Evolutionary conservation across 2,329 filamentous ascomycete genomes (phyloP).

Genomic region (Fusarium setosum): DNA sequence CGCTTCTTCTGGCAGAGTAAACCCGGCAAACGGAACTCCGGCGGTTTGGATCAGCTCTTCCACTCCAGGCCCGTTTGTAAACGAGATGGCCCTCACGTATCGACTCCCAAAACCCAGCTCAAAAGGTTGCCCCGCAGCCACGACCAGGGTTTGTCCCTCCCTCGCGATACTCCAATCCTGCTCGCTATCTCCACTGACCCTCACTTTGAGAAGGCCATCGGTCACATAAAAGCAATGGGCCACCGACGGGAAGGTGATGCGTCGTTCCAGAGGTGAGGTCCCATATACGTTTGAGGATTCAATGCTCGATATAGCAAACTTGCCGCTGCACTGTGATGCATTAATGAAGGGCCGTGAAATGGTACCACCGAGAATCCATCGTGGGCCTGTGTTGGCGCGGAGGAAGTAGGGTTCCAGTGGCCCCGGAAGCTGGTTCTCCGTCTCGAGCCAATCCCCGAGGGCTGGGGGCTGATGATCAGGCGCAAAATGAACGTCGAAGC

Average conservation of each 20-base stretch:
- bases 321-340: slow-evolving; percentile 57
- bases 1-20: slow-evolving; percentile 52
- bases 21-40: slow-evolving; percentile 47
- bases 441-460: slow-evolving; percentile 54
- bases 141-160: slow-evolving; percentile 61
- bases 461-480: slow-evolving; percentile 59
- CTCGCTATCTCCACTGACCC: slow-evolving; percentile 43
- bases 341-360: slow-evolving; percentile 61
- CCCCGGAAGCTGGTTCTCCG: slow-evolving; percentile 54
- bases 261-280: slow-evolving; percentile 48
- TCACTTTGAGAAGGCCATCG: slow-evolving; percentile 58
- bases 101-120: slow-evolving; percentile 56
- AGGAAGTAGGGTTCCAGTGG: slow-evolving; percentile 60
- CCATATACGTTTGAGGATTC: slow-evolving; percentile 56
- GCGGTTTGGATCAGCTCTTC: slow-evolving; percentile 56
- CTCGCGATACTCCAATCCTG: slow-evolving; percentile 27
- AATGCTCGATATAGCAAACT: slow-evolving; percentile 65
- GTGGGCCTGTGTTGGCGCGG: slow-evolving; percentile 60
- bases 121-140: slow-evolving; percentile 60
- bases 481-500: slow-evolving; percentile 66
- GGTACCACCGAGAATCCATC: slow-evolving; percentile 58
- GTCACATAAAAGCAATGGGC: slow-evolving; percentile 64
- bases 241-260: slow-evolving; percentile 56
- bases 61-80: slow-evolving; percentile 61
- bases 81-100: slow-evolving; percentile 59